Evolutionary conservation across 305 asterid genomes (phyloP).

Genomic region (Fraxinus greggii): DNA sequence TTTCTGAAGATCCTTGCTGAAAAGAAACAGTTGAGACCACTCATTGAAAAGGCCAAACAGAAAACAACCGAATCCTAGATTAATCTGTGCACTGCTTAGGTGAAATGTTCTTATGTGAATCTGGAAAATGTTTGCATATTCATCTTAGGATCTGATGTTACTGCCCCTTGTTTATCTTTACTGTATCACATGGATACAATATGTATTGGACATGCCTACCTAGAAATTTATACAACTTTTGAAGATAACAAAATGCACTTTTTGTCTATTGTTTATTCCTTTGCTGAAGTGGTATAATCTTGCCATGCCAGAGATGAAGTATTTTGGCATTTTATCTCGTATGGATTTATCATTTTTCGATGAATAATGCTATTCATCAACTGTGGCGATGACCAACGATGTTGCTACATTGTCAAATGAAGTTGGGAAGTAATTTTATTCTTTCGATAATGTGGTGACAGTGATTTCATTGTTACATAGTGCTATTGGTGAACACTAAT

Average conservation of each 20-base stretch:
- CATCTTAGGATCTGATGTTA: neutral
- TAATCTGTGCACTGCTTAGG: constrained; percentile 12
- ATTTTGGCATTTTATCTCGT: neutral
- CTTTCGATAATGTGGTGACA: neutral
- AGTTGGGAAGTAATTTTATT: neutral
- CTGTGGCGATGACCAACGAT: neutral
- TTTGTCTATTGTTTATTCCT: neutral
- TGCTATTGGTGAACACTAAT: neutral
- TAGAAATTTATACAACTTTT: neutral
- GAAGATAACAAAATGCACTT: neutral
- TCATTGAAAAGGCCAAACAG: constrained; percentile 92
- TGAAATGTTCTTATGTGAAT: constrained; percentile 19
- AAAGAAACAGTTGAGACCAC: constrained; percentile 97
- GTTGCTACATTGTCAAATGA: neutral
- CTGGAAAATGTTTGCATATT: neutral
- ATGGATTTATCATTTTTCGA: neutral
- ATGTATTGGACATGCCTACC: neutral
- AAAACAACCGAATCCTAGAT: constrained; percentile 54
- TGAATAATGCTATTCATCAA: neutral
- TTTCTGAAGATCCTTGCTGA: constrained; percentile 94
- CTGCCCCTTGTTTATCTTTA: neutral
- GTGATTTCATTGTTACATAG: neutral
- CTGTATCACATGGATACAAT: neutral
- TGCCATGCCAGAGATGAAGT: neutral
- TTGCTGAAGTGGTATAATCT: neutral